Evolutionary conservation across 1,284 basidiomycete species (phyloP), one percentile per base, ranked within the genome.

Genomic region (Apiotrichum brassicae): DNA sequence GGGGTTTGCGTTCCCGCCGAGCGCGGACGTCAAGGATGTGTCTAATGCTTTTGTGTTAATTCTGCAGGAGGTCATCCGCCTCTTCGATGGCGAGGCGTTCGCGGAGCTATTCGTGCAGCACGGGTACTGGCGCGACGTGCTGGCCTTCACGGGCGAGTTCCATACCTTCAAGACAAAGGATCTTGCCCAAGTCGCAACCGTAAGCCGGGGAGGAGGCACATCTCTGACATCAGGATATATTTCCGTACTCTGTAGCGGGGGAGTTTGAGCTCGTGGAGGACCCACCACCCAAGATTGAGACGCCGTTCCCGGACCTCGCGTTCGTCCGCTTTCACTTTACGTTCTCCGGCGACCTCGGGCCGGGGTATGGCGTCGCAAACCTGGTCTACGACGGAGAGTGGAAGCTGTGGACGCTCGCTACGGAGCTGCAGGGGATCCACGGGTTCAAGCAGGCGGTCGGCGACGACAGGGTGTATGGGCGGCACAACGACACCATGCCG

Each of bases 241-340:
- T 83, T 12, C n/a, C n/a, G n/a, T 58, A 65, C 2, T 36, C 50
- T 1, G 63, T 68, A n/a, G 64, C 77, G 0, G 62, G 64, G 13
- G 60, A 72, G 20, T 72, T 81, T 54, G 61, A 68, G 52, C 70
- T 83, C 25, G 59, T 65, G 16, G 62, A 71, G 9, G 35, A 16
- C 6, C n/a, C 36, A 9, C 16, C 20, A 11, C 66, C 75, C 1
- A 56, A 51, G 0, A 52, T 82, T 6, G 69, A 77, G 51, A 66
- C 68, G 35, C 78, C 78, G 1, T 81, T 77, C 60, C 73, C 77
- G 4, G 82, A 84, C 58, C 58, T 85, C 26, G 77, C 73, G 2
- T 85, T 81, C 79, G 74, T 85, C 49, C 73, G 76, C 39, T 71
- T 75, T 18, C 73, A 79, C 53, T 85, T 84, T 66, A 73, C 68